Conservation (phyloP, 1,284 basidiomycete genomes). For the Lignosus rhinocerotis region DNA sequence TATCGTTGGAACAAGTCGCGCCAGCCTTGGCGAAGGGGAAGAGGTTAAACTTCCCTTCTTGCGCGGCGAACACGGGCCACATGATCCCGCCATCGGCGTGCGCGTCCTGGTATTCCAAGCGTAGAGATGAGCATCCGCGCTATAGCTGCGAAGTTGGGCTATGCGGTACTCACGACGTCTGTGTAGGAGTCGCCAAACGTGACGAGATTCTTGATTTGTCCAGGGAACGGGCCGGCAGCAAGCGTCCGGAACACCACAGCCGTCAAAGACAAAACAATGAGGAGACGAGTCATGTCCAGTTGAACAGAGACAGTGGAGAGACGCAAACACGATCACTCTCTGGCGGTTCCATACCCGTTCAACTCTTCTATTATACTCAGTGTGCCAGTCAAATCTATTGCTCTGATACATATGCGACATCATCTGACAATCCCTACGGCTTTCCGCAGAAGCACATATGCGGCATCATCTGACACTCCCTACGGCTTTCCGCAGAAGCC, state of each 20-base stretch:
- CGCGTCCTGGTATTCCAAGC: constrained; percentile 9
- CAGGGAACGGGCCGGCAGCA: constrained; percentile 18
- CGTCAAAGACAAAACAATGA: not conserved
- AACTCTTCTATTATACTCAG: too few relatives aligned
- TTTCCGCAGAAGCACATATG: not conserved
- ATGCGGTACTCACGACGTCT: constrained; percentile 32
- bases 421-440: not conserved
- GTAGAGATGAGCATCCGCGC: not conserved
- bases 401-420: not conserved
- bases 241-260: not conserved
- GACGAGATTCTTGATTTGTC: constrained; percentile 44
- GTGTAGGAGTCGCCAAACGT: constrained; percentile 52
- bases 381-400: not conserved
- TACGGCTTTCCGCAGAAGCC: not conserved
- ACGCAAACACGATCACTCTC: too few relatives aligned
- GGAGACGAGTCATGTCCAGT: not conserved
- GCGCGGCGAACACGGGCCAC: constrained; percentile 45
- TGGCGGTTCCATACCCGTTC: too few relatives aligned
- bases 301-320: too few relatives aligned
- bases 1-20: constrained; percentile 43
- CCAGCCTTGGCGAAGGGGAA: constrained; percentile 45
- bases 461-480: not conserved
- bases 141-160: not conserved
- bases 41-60: constrained; percentile 39
- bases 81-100: constrained; percentile 38